phyloP scores from a whole-genome alignment of 768 basidiomycete species.

The Termitomyces sp. region DNA sequence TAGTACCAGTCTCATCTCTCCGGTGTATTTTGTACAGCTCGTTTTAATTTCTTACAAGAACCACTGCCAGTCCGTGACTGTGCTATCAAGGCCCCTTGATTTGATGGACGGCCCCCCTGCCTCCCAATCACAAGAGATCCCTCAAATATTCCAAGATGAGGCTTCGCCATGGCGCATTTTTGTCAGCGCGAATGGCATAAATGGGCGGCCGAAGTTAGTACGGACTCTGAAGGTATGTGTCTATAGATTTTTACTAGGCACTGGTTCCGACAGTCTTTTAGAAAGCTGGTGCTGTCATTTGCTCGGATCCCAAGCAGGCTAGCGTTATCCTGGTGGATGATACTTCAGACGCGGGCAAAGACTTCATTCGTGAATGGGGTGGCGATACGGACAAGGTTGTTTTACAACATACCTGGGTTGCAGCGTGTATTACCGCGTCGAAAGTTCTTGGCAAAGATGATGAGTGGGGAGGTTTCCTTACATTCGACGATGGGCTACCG shows the following conservation, averaged over 20 bases:
- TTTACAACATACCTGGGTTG: conserved; percentile 52
- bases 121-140: conserved; percentile 3
- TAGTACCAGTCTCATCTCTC: too few relatives aligned
- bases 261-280: conserved; percentile 21
- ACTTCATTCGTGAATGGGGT: conserved; percentile 59
- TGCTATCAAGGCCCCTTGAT: not conserved
- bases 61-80: not conserved
- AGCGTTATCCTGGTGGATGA: conserved; percentile 59
- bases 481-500: conserved; percentile 36
- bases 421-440: conserved; percentile 38
- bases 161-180: conserved; percentile 47
- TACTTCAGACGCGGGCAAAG: conserved; percentile 44
- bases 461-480: conserved; percentile 48
- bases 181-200: conserved; percentile 53
- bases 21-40: not conserved
- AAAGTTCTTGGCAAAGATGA: conserved; percentile 44
- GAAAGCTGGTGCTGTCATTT: conserved; percentile 55
- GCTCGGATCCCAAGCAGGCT: conserved; percentile 47
- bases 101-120: conserved; percentile 5
- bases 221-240: conserved; percentile 43
- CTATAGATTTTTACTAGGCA: not conserved
- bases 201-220: conserved; percentile 46
- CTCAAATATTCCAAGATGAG: conserved; percentile 31
- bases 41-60: not conserved
- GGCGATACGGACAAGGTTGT: conserved; percentile 48